Evolutionary conservation across 768 basidiomycete species (phyloP).

Genomic region (Coprinopsis cinerea): DNA sequence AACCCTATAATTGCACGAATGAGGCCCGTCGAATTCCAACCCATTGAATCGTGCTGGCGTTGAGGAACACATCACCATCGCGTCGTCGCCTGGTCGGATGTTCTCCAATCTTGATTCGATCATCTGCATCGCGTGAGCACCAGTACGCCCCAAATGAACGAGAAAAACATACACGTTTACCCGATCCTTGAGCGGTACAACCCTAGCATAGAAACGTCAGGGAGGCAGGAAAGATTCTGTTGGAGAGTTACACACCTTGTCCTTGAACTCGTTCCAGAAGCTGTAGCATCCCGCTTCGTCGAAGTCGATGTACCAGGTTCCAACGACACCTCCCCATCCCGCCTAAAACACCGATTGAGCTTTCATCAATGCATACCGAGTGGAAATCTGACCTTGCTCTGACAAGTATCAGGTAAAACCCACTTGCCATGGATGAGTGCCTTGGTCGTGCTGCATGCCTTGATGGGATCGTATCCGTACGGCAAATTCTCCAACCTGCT

Average conservation of each 20-base stretch:
- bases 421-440: neutral
- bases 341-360: neutral
- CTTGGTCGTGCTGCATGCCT: neutral
- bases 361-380: neutral
- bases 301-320: conserved; percentile 5
- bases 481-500: conserved; percentile 1
- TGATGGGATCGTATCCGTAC: neutral
- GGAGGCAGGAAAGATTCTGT: too few species aligned
- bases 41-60: conserved; percentile 5
- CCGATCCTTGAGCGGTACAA: conserved; percentile 1
- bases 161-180: neutral
- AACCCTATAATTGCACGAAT: conserved; percentile 4
- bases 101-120: conserved; percentile 4
- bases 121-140: neutral
- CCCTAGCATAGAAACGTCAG: neutral
- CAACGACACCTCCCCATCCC: neutral
- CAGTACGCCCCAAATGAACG: neutral
- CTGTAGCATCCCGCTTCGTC: neutral
- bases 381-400: neutral
- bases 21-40: conserved; percentile 3
- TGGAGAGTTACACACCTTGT: neutral
- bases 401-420: neutral
- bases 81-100: neutral
- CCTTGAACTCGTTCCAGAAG: conserved; percentile 1
- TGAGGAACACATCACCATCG: conserved; percentile 1